Percentiles rank a stretch among this genome's conserved stretches.
Evolutionary conservation across 148 eudicot genomes (phyloP).

Genomic region (Rhododendron molle): DNA sequence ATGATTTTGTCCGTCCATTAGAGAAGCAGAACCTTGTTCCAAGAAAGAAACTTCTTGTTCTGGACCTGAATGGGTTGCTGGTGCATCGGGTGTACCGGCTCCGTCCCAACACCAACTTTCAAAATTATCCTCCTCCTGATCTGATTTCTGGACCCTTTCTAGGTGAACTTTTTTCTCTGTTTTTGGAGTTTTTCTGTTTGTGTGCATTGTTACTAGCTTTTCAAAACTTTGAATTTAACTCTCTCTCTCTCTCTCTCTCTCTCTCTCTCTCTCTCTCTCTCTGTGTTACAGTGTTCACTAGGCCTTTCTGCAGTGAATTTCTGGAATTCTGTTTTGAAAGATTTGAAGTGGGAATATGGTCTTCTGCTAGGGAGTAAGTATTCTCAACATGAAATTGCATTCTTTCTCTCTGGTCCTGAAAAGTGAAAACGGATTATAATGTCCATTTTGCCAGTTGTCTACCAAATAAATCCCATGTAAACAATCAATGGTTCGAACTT

Average conservation of each 20-base stretch:
- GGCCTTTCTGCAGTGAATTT: constrained; percentile 45
- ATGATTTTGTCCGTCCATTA: neutral
- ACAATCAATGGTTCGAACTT: neutral
- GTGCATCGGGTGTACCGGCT: neutral
- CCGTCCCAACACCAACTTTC: neutral
- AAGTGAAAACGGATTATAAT: neutral
- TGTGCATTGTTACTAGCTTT: neutral
- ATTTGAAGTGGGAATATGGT: constrained; percentile 67
- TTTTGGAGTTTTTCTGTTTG: too few species aligned
- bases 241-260: neutral
- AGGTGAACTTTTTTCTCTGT: neutral
- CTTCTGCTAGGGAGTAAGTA: constrained; percentile 46
- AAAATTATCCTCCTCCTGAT: neutral
- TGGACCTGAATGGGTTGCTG: neutral
- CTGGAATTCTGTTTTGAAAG: constrained; percentile 45
- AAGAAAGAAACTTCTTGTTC: neutral
- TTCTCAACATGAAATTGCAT: neutral
- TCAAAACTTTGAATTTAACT: neutral
- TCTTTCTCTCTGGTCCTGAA: neutral
- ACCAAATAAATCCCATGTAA: neutral
- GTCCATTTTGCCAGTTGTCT: neutral
- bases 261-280: neutral
- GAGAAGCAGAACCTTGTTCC: neutral
- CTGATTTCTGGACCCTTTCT: neutral
- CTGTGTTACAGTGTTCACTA: constrained; percentile 34